A percentile compares a stretch with the other conserved stretches of the same genome.
phyloP scores from a whole-genome alignment of 495 filamentous ascomycete species.

The Rostrohypoxylon terebratum region DNA sequence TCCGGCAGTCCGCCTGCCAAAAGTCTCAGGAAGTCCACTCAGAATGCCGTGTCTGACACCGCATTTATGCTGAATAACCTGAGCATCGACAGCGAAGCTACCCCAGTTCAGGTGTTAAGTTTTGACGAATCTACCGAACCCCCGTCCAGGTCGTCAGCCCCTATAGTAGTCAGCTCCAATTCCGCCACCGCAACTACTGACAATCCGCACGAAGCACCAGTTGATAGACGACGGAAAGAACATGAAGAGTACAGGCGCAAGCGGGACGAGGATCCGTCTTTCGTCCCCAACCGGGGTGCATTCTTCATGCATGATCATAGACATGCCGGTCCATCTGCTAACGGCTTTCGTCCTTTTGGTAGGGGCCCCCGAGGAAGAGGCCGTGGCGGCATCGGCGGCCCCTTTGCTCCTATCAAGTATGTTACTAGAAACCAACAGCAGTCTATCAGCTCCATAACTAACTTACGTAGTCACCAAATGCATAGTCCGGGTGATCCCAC shows the following conservation, averaged over 20 bases:
- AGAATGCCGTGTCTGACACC: slow-evolving; percentile 70
- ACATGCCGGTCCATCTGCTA: slow-evolving; percentile 76
- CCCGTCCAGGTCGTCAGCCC: slow-evolving; percentile 52
- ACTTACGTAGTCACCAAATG: slow-evolving; percentile 57
- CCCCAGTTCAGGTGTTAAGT: slow-evolving; percentile 68
- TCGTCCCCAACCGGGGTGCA: slow-evolving; percentile 92
- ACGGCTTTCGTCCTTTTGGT: slow-evolving; percentile 79
- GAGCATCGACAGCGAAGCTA: slow-evolving; percentile 69
- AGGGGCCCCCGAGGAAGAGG: slow-evolving; percentile 68
- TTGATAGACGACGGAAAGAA: slow-evolving; percentile 80
- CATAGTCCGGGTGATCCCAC: slow-evolving; percentile 64
- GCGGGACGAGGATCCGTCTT: slow-evolving; percentile 89
- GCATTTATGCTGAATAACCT: slow-evolving; percentile 90
- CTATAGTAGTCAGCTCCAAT: slow-evolving; percentile 61
- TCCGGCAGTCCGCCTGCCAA: slow-evolving; percentile 45
- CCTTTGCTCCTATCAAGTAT: slow-evolving; percentile 70
- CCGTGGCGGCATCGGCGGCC: slow-evolving; percentile 61
- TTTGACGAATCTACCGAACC: slow-evolving; percentile 70
- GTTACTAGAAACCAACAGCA: slow-evolving; percentile 39
- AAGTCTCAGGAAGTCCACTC: slow-evolving; percentile 55
- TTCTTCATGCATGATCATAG: slow-evolving; percentile 99
- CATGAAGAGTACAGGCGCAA: slow-evolving; percentile 91
- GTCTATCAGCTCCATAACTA: slow-evolving; percentile 36
- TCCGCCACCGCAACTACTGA: slow-evolving; percentile 49
- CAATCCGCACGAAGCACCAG: slow-evolving; percentile 60